Conservation (phyloP, 1,139 yeast species). For the Candida sanyaensis region DNA sequence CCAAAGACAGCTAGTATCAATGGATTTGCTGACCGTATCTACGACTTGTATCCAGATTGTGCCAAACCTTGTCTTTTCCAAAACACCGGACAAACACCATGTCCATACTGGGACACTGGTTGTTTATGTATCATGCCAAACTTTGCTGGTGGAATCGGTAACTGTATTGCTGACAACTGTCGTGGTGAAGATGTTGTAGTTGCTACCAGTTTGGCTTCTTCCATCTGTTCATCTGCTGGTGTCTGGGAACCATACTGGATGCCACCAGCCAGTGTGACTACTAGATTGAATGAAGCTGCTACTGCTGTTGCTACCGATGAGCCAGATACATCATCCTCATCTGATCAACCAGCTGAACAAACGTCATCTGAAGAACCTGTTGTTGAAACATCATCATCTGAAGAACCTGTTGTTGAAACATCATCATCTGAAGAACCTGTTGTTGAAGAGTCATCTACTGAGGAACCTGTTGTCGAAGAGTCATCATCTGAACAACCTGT, state of each 20-base stretch:
- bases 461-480: neutral
- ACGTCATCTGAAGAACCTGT: neutral
- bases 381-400: neutral
- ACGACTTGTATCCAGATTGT: slow-evolving; percentile 24
- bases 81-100: slow-evolving; percentile 31
- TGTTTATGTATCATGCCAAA: slow-evolving; percentile 38
- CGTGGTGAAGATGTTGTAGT: slow-evolving; percentile 35
- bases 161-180: slow-evolving; percentile 31
- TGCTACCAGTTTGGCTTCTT: slow-evolving; percentile 42
- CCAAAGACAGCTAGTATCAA: slow-evolving; percentile 36
- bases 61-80: slow-evolving; percentile 24
- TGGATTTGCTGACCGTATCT: slow-evolving; percentile 39
- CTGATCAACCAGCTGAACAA: neutral
- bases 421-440: neutral
- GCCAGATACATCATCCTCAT: neutral
- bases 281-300: slow-evolving; percentile 35
- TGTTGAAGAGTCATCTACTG: neutral
- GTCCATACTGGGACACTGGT: slow-evolving; percentile 42
- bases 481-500: neutral
- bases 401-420: too few species aligned
- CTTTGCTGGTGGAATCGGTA: slow-evolving; percentile 28
- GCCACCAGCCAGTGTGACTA: slow-evolving; percentile 33
- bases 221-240: slow-evolving; percentile 44
- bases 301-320: slow-evolving; percentile 12
- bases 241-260: slow-evolving; percentile 44